phyloP scores from a whole-genome alignment of 306 rosid species.

The Canavalia ensiformis region DNA sequence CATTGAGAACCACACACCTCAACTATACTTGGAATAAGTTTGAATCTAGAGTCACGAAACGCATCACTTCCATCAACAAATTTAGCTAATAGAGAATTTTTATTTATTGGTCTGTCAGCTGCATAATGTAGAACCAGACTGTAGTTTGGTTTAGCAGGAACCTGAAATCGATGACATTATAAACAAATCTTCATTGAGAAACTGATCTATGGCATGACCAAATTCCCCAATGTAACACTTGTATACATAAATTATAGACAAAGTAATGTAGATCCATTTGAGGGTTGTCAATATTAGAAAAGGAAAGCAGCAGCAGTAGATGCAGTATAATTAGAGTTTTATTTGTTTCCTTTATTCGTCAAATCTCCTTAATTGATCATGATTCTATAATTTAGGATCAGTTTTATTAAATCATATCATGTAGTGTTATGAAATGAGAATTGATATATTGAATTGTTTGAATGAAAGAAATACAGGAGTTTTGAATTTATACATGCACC shows the following conservation, averaged over 20 bases:
- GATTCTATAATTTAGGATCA: no score
- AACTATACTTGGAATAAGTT: constrained; percentile 95
- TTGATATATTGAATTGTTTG: no score
- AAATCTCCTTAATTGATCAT: no score
- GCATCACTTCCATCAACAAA: constrained; percentile 84
- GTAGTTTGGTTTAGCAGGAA: constrained; percentile 97
- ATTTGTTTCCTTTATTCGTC: no score
- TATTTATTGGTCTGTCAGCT: constrained; percentile 81
- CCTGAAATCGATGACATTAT: constrained; percentile 59
- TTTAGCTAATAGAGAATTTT: constrained; percentile 78
- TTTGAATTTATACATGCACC: no score
- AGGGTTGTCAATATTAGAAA: no score
- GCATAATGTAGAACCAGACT: constrained; percentile 89
- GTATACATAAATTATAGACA: constrained; percentile 2
- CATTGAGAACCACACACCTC: constrained; percentile 65
- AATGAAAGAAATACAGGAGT: no score
- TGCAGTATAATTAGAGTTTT: no score
- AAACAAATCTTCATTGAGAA: constrained; percentile 34
- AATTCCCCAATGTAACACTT: constrained; percentile 7
- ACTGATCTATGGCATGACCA: neutral
- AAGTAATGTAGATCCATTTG: no score
- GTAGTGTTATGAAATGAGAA: no score
- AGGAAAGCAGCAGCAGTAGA: no score
- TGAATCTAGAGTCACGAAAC: constrained; percentile 87
- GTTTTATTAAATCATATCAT: no score